Base-by-base conservation (phyloP, 106 monocot species). In the Gastrodia elata region DNA sequence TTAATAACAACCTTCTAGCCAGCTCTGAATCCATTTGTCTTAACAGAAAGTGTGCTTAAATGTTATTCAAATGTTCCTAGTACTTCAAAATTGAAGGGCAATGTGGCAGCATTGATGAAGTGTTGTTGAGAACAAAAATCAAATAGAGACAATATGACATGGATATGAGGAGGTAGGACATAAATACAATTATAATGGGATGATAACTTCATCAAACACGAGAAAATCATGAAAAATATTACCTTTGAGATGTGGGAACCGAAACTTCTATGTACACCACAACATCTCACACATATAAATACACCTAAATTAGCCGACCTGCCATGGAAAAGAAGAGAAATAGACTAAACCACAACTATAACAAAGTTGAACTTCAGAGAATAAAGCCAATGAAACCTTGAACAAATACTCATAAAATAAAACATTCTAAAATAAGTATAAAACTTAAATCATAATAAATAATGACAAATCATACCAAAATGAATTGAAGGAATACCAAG, bases 241-340 rank as follows among this genome's bases (percentile, higher is more conserved):
- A 74, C 37, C 39, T 80, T 80, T 58, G 80, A 80, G 33, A 80
- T 74, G 11, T 80, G 65, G 56, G 74, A 39, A 35, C 74, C 75
- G 44, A 80, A 70, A 36, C 70, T 75, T 39, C 80, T 80, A 43
- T 80, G 80, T 41, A 75, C 75, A 35, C 65, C 80, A 59, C 74
- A 52, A 70, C 80, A 80, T 68, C 70, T 74, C 43, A 80, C 48
- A 40, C 80, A 80, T 68, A 80, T 56, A 75, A 80, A 74, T 58
- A 80, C 75, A 25, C 80, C 80, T 40, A 76, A 76, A 65, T 81
- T 72, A 22, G 64, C 70, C 38, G 72, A 81, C 28, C 81, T 76
- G 75, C n/a, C 39, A 48, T 4, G 22, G 22, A 16, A 24, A 25
- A 37, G 67, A 4, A 67, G 14, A 20, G 67, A 67, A 67, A 38